A percentile compares a stretch with the other conserved stretches of the same genome.
Evolutionary conservation across 805 yeast genomes (phyloP).

Genomic region (Helenozyma baotianmanensis): DNA sequence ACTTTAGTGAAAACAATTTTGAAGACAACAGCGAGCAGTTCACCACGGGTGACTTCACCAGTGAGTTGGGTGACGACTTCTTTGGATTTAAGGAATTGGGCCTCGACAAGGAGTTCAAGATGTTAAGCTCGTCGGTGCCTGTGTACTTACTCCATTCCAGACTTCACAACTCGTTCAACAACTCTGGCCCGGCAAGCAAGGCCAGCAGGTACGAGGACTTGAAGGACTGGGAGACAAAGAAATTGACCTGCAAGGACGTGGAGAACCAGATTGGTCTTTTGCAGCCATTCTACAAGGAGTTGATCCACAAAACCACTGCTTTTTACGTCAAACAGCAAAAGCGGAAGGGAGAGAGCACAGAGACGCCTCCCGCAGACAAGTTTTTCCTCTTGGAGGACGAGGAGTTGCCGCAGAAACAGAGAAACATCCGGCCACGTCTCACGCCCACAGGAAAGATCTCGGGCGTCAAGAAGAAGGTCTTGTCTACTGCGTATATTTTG

Average conservation of each 20-base stretch:
- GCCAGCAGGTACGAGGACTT: constrained; percentile 62
- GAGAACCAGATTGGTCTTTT: constrained; percentile 53
- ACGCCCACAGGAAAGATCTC: constrained; percentile 90
- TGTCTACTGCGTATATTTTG: constrained; percentile 28
- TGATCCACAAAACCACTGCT: constrained; percentile 41
- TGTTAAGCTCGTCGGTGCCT: constrained; percentile 82
- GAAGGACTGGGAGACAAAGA: constrained; percentile 49
- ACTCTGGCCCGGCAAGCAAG: constrained; percentile 41
- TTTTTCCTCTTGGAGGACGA: constrained; percentile 68
- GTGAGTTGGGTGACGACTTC: constrained; percentile 93
- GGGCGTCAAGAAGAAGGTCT: constrained; percentile 55
- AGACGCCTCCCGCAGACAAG: constrained; percentile 34
- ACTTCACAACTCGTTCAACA: constrained; percentile 53
- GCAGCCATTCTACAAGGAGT: constrained; percentile 45
- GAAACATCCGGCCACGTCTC: constrained; percentile 69
- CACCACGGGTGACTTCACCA: constrained; percentile 89
- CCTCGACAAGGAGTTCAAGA: constrained; percentile 83
- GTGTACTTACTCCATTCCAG: constrained; percentile 79
- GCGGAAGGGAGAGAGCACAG: constrained; percentile 36
- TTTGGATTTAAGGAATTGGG: constrained; percentile 96
- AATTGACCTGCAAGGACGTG: constrained; percentile 49
- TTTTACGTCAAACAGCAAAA: constrained; percentile 36
- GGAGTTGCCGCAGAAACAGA: constrained; percentile 73
- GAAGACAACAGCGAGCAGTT: constrained; percentile 91
- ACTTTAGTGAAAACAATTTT: constrained; percentile 72